Evolutionary conservation across 257 asterid species (phyloP).

Genomic region (Solanum clarkiae): DNA sequence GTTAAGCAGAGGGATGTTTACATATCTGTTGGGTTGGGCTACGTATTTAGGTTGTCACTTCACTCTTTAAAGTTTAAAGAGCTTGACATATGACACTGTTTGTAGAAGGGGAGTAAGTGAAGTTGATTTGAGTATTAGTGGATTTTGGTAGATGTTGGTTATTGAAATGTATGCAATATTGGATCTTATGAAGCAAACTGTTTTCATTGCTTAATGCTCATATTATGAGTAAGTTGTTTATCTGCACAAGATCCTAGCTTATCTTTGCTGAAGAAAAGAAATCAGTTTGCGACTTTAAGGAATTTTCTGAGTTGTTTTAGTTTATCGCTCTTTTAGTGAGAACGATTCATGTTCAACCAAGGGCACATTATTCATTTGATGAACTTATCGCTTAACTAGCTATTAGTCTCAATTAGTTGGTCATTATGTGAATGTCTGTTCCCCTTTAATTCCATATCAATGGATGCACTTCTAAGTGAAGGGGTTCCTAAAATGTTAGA

Average conservation of each 20-base stretch:
- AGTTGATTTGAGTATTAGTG: background rate
- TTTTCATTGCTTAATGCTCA: background rate
- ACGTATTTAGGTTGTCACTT: background rate
- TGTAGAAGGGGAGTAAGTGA: background rate
- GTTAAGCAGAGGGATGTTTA: too few species aligned
- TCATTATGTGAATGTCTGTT: background rate
- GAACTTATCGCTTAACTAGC: background rate
- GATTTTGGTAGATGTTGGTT: background rate
- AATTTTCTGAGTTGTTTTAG: background rate
- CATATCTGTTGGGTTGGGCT: too few species aligned
- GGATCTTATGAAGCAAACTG: background rate
- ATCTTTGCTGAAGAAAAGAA: background rate
- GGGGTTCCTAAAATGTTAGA: background rate
- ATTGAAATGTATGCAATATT: background rate
- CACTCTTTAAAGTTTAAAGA: background rate
- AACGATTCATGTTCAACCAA: background rate
- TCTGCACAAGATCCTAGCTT: background rate
- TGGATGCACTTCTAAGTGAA: background rate
- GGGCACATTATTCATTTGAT: background rate
- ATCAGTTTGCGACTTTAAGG: background rate
- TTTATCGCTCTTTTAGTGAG: background rate
- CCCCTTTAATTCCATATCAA: background rate
- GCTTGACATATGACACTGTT: background rate
- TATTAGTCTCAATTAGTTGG: background rate
- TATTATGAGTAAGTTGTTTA: background rate